Evolutionary conservation across 768 basidiomycete species (phyloP).

Genomic region (Lactarius akahatsu): DNA sequence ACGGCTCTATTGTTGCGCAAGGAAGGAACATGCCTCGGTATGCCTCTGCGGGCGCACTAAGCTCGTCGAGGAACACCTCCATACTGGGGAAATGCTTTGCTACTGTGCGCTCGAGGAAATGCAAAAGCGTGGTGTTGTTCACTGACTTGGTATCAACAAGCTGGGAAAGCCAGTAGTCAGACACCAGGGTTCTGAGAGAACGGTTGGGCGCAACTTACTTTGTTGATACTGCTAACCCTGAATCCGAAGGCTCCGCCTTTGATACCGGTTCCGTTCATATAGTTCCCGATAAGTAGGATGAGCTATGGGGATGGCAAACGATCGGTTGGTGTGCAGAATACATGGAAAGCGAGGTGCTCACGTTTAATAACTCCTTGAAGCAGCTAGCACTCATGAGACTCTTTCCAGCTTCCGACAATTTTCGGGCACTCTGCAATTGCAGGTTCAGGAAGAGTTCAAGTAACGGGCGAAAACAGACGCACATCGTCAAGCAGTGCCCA

Average conservation of each 20-base stretch:
- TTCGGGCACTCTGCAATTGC: constrained; percentile 64
- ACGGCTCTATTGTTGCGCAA: constrained; percentile 8
- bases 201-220: constrained; percentile 47
- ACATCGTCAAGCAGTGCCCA: constrained; percentile 82
- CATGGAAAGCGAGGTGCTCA: constrained; percentile 37
- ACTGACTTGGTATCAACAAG: constrained; percentile 97
- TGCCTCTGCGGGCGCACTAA: constrained; percentile 86
- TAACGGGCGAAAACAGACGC: constrained; percentile 30
- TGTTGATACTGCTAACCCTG: constrained; percentile 96
- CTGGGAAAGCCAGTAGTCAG: constrained; percentile 41
- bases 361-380: constrained; percentile 89
- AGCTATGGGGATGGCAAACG: constrained; percentile 45
- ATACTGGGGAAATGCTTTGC: constrained; percentile 84
- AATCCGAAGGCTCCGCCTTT: constrained; percentile 98
- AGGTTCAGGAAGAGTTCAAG: constrained; percentile 22
- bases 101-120: constrained; percentile 90
- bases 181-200: not conserved
- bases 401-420: constrained; percentile 77
- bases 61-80: constrained; percentile 85
- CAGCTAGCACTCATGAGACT: constrained; percentile 76
- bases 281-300: constrained; percentile 94
- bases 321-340: constrained; percentile 26
- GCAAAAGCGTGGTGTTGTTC: constrained; percentile 89
- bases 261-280: constrained; percentile 94
- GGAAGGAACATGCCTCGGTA: constrained; percentile 60